These are phyloP conservation scores for Gossypium davidsonii DNA, from an alignment of 441 rosid species.

Conservation along the genomic window DNA sequence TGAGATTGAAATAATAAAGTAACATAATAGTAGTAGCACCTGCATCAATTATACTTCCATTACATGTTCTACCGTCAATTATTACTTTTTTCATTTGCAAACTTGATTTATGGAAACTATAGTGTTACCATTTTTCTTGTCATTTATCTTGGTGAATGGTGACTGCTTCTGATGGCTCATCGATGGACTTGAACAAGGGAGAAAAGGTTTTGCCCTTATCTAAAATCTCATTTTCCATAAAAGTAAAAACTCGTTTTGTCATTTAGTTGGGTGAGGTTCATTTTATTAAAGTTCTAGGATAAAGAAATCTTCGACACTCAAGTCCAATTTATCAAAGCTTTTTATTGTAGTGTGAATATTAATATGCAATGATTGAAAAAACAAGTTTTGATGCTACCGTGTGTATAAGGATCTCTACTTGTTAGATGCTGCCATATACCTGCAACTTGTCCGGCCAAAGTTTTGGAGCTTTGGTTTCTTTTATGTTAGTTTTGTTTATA, in stretches of 20 bases:
- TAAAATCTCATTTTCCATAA: constrained; percentile 37
- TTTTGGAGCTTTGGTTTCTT: too few relatives aligned
- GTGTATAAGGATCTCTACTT: not conserved
- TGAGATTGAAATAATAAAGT: not conserved
- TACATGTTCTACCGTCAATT: not conserved
- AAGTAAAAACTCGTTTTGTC: not conserved
- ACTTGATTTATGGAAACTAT: constrained; percentile 6
- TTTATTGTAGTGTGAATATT: not conserved
- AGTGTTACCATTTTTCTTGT: constrained; percentile 45
- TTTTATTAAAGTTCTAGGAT: not conserved
- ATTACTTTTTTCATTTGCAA: not conserved
- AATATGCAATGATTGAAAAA: not conserved
- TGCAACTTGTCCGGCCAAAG: too few relatives aligned
- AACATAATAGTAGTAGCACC: not conserved
- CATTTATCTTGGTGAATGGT: constrained; percentile 31
- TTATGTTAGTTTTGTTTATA: too few relatives aligned
- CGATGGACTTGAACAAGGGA: constrained; percentile 52
- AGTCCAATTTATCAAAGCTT: not conserved
- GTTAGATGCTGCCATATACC: too few relatives aligned
- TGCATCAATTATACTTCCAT: constrained; percentile 8
- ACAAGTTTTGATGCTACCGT: not conserved
- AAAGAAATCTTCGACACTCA: not conserved
- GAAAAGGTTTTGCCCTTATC: constrained; percentile 31
- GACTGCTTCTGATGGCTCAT: constrained; percentile 44
- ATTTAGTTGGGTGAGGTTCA: not conserved